Percentiles rank a stretch among this genome's conserved stretches.
Conservation (phyloP, 1,284 basidiomycete species). For the Ceratobasidium sp. region DNA sequence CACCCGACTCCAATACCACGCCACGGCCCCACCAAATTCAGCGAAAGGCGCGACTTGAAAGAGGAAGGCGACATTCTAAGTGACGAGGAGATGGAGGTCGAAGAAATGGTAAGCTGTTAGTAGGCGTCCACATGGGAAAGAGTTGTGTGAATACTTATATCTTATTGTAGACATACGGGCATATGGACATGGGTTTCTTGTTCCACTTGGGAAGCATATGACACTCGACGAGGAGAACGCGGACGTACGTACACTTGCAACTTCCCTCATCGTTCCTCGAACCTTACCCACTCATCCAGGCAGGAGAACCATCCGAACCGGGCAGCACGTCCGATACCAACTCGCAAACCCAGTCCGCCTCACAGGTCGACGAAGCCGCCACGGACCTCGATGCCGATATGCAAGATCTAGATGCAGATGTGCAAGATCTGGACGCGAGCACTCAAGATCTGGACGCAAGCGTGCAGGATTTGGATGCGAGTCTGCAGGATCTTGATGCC, state of each 20-base stretch:
- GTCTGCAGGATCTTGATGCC: constrained; percentile 36
- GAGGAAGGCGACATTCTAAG: constrained; percentile 84
- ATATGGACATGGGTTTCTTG: constrained; percentile 66
- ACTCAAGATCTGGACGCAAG: no score
- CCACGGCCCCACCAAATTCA: constrained; percentile 49
- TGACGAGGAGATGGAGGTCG: constrained; percentile 80
- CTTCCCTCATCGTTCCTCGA: background rate
- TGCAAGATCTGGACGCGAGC: constrained; percentile 38
- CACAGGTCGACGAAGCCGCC: constrained; percentile 46
- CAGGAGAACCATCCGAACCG: constrained; percentile 27
- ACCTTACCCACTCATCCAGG: constrained; percentile 11
- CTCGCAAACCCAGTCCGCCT: constrained; percentile 25
- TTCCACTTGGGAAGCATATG: constrained; percentile 72
- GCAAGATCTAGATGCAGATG: constrained; percentile 40
- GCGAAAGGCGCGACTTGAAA: constrained; percentile 69
- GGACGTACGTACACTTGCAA: constrained; percentile 59
- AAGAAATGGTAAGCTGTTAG: constrained; percentile 61
- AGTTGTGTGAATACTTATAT: background rate
- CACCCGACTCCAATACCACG: constrained; percentile 66
- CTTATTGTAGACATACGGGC: constrained; percentile 26
- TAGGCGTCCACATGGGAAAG: background rate
- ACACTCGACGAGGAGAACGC: constrained; percentile 83
- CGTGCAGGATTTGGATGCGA: constrained; percentile 23
- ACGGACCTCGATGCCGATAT: constrained; percentile 39
- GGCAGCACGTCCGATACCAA: constrained; percentile 23